These are phyloP conservation scores for Striga asiatica DNA, from an alignment of 257 asterid genomes.

Conservation along the genomic window DNA sequence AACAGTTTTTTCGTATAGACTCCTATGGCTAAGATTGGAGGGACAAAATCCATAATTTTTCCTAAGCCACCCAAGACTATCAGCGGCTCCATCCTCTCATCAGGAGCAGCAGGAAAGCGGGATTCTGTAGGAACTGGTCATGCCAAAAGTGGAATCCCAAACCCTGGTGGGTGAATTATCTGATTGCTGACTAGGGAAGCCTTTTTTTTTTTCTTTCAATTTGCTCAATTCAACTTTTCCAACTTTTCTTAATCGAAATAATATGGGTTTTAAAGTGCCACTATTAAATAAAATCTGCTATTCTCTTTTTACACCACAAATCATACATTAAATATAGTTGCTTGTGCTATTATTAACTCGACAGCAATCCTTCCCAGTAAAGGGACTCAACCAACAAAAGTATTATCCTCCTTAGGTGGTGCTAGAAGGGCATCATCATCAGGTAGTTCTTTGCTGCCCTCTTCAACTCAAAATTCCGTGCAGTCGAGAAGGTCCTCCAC, in stretches of 20 bases:
- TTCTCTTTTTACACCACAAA: no score
- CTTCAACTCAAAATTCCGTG: constrained; percentile 33
- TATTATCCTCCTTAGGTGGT: constrained; percentile 24
- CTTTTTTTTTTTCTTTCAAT: no score
- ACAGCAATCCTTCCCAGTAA: constrained; percentile 34
- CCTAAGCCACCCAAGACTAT: constrained; percentile 43
- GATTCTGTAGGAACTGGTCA: constrained; percentile 40
- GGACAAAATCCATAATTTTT: constrained; percentile 23
- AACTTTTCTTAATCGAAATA: no score
- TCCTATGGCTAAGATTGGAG: constrained; percentile 30
- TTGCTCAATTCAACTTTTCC: no score
- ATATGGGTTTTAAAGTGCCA: no score
- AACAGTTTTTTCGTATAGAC: constrained; percentile 19
- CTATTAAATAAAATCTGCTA: no score
- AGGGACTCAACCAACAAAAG: constrained; percentile 50
- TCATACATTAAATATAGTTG: constrained; percentile 3
- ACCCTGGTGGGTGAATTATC: no score
- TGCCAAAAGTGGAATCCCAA: constrained; percentile 37
- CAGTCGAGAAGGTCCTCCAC: constrained; percentile 47
- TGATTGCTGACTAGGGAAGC: no score
- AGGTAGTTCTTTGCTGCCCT: constrained; percentile 32
- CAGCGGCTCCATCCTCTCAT: constrained; percentile 27
- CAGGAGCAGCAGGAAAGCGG: constrained; percentile 40
- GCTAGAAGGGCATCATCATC: constrained; percentile 33
- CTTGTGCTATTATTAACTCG: constrained; percentile 4